phyloP scores from a whole-genome alignment of 805 yeast genomes.

The Ogataea pignaliae region DNA sequence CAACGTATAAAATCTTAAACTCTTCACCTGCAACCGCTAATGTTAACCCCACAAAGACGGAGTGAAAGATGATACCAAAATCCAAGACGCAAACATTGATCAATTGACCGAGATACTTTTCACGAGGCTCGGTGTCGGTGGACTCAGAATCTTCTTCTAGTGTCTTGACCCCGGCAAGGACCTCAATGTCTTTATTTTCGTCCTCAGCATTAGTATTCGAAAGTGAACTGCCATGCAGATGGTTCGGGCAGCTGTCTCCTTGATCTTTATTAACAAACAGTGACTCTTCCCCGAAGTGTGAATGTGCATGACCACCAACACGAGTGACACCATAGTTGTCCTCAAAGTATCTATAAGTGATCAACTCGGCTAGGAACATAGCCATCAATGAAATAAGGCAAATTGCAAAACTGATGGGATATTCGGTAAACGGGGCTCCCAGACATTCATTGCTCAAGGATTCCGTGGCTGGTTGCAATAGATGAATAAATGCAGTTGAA shows the following conservation, averaged over 20 bases:
- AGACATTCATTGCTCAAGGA: constrained; percentile 51
- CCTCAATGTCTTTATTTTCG: constrained; percentile 12
- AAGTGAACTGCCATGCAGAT: too few relatives aligned
- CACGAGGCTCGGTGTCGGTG: constrained; percentile 30
- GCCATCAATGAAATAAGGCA: constrained; percentile 43
- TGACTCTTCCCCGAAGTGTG: constrained; percentile 51
- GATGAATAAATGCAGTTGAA: constrained; percentile 73
- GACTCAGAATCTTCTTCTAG: constrained; percentile 35
- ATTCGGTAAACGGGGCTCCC: constrained; percentile 47
- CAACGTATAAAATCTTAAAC: constrained; percentile 64
- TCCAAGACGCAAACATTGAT: constrained; percentile 56
- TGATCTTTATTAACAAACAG: too few relatives aligned
- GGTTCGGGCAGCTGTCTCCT: too few relatives aligned
- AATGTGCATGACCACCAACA: constrained; percentile 38
- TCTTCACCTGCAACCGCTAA: constrained; percentile 74
- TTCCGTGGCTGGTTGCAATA: constrained; percentile 62
- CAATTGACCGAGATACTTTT: constrained; percentile 50
- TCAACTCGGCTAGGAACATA: constrained; percentile 45
- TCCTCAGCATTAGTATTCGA: constrained; percentile 27
- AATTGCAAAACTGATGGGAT: constrained; percentile 51
- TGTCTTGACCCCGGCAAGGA: too few relatives aligned
- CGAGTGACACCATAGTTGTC: constrained; percentile 19
- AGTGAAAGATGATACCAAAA: constrained; percentile 76
- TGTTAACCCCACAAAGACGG: constrained; percentile 72
- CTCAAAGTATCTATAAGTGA: constrained; percentile 43